Base-by-base conservation (phyloP, 257 asterid genomes). In the Solanum acaule region DNA sequence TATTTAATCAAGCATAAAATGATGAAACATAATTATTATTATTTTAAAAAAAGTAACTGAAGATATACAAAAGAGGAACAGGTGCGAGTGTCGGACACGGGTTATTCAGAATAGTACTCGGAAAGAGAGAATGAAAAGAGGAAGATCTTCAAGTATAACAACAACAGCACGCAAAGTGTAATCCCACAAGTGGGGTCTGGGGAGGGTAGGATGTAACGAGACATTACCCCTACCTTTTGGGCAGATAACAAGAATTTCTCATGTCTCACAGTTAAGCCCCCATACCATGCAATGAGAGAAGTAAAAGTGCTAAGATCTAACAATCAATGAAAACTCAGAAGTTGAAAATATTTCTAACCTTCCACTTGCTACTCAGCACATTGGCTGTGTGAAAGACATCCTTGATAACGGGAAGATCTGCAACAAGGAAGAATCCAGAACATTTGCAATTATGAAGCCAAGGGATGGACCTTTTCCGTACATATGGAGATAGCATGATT, bases 391-490 rank as follows among this genome's bases (percentile, higher is more conserved):
- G 93, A 91, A 96, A 85, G 81, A 96, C 92, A 90, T 97, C 96
- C 92, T 94, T 94, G 81, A 97, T 93, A 87, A 95, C 88, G 2
- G 97, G 92, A 71, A 97, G 94, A 94, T 94, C 99, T 97, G 85
- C 70, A 90, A 61, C 27, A 82, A 87, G 89, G 65, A 25, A 87
- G 49, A 79, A 40, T n/a, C 35, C 72, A 84, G 79, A 82, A 89
- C 22, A 87, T 18, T 25, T 86, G 56, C 25, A 59, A 83, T 63
- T 79, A 70, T 18, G 42, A 85, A 38, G 42, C 23, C 25, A 20
- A 87, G 22, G 72, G 33, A 63, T 52, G 59, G 70, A 73, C 40
- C 61, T 34, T 86, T 49, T 49, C 38, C 3, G 12, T 82, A 82
- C 12, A 35, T 82, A 49, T 1, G 29, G 44, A 29, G 22, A 82